These are phyloP conservation scores for Backusella tuberculispora DNA, from an alignment of 192 early-diverging fungal species.

Conservation along the genomic window DNA sequence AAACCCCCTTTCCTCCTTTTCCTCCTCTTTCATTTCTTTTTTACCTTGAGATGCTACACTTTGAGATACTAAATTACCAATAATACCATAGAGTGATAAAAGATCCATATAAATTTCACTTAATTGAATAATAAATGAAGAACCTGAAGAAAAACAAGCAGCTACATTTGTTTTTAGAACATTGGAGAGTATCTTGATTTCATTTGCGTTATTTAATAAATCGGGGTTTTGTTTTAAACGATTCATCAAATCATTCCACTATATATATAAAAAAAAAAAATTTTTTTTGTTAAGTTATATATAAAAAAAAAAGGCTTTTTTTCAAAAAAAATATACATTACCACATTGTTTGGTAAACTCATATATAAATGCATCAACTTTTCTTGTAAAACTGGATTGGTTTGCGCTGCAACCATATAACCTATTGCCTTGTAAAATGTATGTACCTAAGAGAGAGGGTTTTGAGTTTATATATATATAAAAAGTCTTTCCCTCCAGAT, in stretches of 20 bases:
- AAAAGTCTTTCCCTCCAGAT: too few species aligned
- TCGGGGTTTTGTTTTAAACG: slow-evolving; percentile 66
- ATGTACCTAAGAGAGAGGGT: slow-evolving; percentile 59
- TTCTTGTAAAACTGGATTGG: slow-evolving; percentile 75
- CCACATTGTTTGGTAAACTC: slow-evolving; percentile 85
- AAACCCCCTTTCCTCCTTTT: too few species aligned
- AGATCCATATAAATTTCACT: slow-evolving; percentile 89
- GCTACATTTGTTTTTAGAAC: slow-evolving; percentile 96
- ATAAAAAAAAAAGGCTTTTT: too few species aligned
- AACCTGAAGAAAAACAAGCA: slow-evolving; percentile 86
- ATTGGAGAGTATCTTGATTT: slow-evolving; percentile 90
- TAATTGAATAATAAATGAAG: slow-evolving; percentile 87
- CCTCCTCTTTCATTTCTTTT: background rate
- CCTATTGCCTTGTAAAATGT: slow-evolving; percentile 99
- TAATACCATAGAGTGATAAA: slow-evolving; percentile 88
- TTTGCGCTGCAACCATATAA: slow-evolving; percentile 96
- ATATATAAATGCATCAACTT: slow-evolving; percentile 84
- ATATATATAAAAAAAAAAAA: background rate
- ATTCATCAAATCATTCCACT: slow-evolving; percentile 83
- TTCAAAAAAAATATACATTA: slow-evolving; percentile 38
- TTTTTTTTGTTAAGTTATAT: background rate
- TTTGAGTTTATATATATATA: too few species aligned
- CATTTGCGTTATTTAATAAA: slow-evolving; percentile 74
- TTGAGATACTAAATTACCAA: slow-evolving; percentile 84
- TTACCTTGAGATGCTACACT: slow-evolving; percentile 67